Base-by-base conservation (phyloP, 2,329 filamentous ascomycete species). In the Tolypocladium guangdongense region DNA sequence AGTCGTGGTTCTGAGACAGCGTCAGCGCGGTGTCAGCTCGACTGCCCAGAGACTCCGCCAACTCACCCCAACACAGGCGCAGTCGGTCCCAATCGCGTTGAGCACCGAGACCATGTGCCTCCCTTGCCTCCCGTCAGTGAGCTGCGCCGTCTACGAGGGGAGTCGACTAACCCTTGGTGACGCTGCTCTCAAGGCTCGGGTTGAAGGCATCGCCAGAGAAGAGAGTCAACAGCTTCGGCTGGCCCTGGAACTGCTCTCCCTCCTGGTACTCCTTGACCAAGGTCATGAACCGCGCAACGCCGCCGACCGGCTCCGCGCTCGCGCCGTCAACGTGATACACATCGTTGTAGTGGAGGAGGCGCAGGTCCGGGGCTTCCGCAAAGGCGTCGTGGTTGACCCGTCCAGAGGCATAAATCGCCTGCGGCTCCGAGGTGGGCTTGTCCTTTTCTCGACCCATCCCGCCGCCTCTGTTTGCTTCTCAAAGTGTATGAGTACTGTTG, bases 151-250 rank as follows among this genome's bases (percentile, higher is more conserved):
- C 22, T 22, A 4, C 41, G n/a, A 20, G 22, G 12, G 14, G 33
- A 10, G 6, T 16, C 32, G 27, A 54, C 69, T 58, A 66, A 76
- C 88, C 90, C 72, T 96, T 96, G 3, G 90, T 96, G 36, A 96
- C 84, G 20, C 86, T 88, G 62, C 87, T 92, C 70, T 96, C 90
- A 55, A 96, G 72, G 62, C 88, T 92, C 0, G 91, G 90, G 66
- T 96, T 96, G 71, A 93, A 96, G 11, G 86, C 90, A 76, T 96
- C 91, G 38, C 90, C 90, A 3, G 90, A 95, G 70, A 96, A 96
- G 60, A 95, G 78, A 1, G 88, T 91, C 50, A 95, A 65, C 4
- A 90, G 71, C 39, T 79, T 74, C 1, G 88, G 74, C 64, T 88
- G 84, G 20, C 72, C 81, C 49, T 75, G 66, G 65, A 81, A 93